These are phyloP conservation scores for Fusarium sp. DNA, from an alignment of 2,329 filamentous ascomycete genomes.

Conservation along the genomic window DNA sequence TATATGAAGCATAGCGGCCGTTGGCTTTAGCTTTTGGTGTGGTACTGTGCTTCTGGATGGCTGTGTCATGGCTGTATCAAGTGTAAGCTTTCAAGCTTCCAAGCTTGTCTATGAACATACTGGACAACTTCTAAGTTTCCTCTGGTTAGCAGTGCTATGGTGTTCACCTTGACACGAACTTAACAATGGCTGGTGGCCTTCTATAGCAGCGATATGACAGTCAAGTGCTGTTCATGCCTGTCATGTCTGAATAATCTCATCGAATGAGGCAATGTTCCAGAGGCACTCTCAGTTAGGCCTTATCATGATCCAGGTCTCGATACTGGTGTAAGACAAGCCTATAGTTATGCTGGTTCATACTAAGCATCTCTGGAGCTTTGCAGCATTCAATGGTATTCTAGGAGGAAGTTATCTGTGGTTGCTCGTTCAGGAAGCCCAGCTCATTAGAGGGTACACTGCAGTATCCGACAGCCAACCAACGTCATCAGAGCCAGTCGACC, in stretches of 20 bases:
- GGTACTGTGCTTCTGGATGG: neutral
- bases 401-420: slow-evolving; percentile 13
- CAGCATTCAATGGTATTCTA: neutral
- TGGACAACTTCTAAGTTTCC: neutral
- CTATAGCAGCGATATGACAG: slow-evolving; percentile 18
- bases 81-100: neutral
- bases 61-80: neutral
- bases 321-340: neutral
- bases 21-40: neutral
- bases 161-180: neutral
- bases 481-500: slow-evolving; percentile 20
- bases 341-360: neutral
- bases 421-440: slow-evolving; percentile 5
- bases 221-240: slow-evolving; percentile 7
- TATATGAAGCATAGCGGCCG: neutral
- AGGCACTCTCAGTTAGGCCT: neutral
- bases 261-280: neutral
- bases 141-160: neutral
- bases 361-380: neutral
- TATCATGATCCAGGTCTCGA: neutral
- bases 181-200: slow-evolving; percentile 4
- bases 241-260: neutral
- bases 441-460: slow-evolving; percentile 9
- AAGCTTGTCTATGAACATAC: neutral
- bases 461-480: slow-evolving; percentile 9